Evolutionary conservation across 768 basidiomycete species (phyloP).

Genomic region (Phylloporus scabripes): DNA sequence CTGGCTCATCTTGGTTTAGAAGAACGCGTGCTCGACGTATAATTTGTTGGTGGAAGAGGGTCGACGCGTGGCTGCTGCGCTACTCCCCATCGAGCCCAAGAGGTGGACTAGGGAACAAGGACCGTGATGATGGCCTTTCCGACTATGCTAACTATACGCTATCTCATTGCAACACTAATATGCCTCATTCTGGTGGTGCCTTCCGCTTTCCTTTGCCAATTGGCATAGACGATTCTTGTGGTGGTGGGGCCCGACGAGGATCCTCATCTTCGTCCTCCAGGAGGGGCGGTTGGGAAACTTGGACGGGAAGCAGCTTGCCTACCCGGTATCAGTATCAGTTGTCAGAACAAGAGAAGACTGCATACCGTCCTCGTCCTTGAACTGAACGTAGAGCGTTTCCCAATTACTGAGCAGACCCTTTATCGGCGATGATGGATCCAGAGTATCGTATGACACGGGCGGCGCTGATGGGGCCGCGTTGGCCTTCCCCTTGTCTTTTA

Average conservation of each 20-base stretch:
- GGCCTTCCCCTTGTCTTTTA: conserved; percentile 45
- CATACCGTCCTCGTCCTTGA: conserved; percentile 55
- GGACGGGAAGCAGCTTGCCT: conserved; percentile 59
- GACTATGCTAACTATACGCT: conserved; percentile 11
- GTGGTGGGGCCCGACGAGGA: conserved; percentile 22
- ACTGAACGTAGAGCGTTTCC: conserved; percentile 66
- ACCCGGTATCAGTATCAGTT: neutral
- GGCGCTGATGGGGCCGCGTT: conserved; percentile 26
- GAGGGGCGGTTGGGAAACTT: conserved; percentile 52
- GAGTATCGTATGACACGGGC: conserved; percentile 40
- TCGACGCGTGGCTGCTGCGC: conserved; percentile 82
- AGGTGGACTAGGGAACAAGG: conserved; percentile 41
- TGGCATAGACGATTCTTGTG: conserved; percentile 22
- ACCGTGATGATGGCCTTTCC: neutral
- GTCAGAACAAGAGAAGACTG: neutral
- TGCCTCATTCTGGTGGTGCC: conserved; percentile 33
- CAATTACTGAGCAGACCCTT: conserved; percentile 54
- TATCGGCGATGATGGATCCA: conserved; percentile 40
- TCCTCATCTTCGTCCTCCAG: conserved; percentile 59
- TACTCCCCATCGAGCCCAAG: conserved; percentile 61
- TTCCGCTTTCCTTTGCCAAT: conserved; percentile 60
- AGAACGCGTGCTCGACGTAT: conserved; percentile 94
- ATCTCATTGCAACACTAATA: conserved; percentile 15
- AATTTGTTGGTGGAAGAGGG: conserved; percentile 93
- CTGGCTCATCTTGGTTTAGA: conserved; percentile 34